Evolutionary conservation across 495 filamentous ascomycete species (phyloP), one percentile per base, ranked within the genome.

Genomic region (Cenococcum geophilum): DNA sequence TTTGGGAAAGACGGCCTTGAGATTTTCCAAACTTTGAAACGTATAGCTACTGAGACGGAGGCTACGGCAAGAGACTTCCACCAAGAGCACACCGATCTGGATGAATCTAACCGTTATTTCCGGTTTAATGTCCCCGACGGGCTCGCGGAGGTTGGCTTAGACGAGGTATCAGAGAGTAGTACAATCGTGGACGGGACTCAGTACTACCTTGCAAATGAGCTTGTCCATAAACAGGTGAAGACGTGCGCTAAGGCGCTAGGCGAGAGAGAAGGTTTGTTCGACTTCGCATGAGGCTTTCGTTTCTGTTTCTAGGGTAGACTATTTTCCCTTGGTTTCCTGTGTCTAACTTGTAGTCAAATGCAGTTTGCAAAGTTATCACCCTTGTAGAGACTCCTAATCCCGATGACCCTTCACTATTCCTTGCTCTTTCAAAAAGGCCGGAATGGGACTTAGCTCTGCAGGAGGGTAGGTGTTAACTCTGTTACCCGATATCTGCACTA

Each of bases 61-160:
- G 14, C n/a, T 12, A 53, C n/a, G 18, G n/a, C 16, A 20, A 34
- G 23, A 18, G 23, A 18, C 16, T 53, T 53, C 27, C 50, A 23
- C n/a, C 16, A 34, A n/a, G n/a, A 53, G 14, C 50, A 53, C 23
- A 20, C 50, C 16, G 23, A 25, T 14, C 18, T 53, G 22, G 16
- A 20, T 23, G 14, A n/a, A 2, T 3, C 16, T n/a, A 8, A 53
- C 3, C 50, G 50, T 23, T 18, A 25, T 16, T 53, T 53, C 23
- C 50, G 50, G 4, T 53, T 53, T 53, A 53, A 53, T 53, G 50
- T 53, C 50, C 16, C 16, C 20, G 14, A n/a, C 14, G 50, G 50
- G n/a, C 22, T 53, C 4, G 50, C 16, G 14, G 27, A 53, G 14
- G 23, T 53, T 34, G 50, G 50, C 2, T 23, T 53, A 25, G 50